Percentiles rank a stretch among this genome's conserved stretches.
These are phyloP conservation scores for Stachybotrys echinatus DNA, from an alignment of 2,329 filamentous ascomycete genomes.

Conservation along the genomic window DNA sequence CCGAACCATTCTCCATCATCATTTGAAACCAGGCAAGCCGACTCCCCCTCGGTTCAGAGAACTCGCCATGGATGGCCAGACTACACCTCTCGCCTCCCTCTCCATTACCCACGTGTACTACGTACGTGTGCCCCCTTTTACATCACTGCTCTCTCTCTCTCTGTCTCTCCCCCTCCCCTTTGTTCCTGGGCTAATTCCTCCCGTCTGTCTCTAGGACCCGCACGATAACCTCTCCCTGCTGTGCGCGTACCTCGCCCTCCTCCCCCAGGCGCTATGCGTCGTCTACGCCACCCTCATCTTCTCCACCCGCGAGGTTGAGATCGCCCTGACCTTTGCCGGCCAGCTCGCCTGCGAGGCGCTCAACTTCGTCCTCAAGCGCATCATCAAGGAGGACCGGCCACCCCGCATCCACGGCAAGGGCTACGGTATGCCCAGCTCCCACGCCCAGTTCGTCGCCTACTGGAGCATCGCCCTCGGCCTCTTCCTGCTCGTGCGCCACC, in stretches of 20 bases:
- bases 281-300: constrained; percentile 87
- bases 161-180: constrained; percentile 1
- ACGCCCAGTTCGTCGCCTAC: constrained; percentile 91
- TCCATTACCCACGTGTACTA: constrained; percentile 96
- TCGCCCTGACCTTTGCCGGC: constrained; percentile 83
- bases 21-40: no score
- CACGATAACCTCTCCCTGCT: constrained; percentile 76
- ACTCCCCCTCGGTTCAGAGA: no score
- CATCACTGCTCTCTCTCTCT: background rate
- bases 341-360: constrained; percentile 88
- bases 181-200: background rate
- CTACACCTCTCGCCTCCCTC: constrained; percentile 74
- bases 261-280: constrained; percentile 86
- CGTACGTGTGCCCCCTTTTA: constrained; percentile 58
- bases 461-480: constrained; percentile 80
- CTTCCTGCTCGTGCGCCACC: constrained; percentile 79
- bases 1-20: no score
- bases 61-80: constrained; percentile 17
- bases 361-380: constrained; percentile 84
- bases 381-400: constrained; percentile 89
- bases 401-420: constrained; percentile 82
- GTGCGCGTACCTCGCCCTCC: constrained; percentile 89
- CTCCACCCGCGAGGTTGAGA: constrained; percentile 85
- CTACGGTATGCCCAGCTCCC: constrained; percentile 94
- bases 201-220: constrained; percentile 61